Percentiles rank a stretch among this genome's conserved stretches.
phyloP scores from a whole-genome alignment of 164 flowering plant species.

The Nymphaea thermarum region DNA sequence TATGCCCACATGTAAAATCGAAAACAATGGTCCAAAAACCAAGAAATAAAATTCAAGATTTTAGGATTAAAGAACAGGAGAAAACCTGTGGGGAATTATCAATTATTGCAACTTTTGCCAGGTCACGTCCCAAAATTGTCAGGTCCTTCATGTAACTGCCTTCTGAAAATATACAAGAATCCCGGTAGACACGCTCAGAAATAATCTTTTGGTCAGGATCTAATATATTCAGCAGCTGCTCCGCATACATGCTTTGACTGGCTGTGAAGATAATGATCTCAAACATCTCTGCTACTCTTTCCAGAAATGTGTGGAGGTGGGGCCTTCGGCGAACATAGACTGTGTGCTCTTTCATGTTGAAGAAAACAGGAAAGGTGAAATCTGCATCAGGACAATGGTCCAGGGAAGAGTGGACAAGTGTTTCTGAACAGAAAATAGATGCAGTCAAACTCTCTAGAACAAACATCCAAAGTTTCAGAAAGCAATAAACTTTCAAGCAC shows the following conservation, averaged over 20 bases:
- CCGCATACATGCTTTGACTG: conserved; percentile 90
- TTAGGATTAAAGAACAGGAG: neutral
- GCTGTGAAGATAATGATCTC: conserved; percentile 87
- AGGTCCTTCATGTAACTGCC: conserved; percentile 86
- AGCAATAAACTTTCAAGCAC: neutral
- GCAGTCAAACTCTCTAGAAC: neutral
- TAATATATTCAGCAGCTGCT: conserved; percentile 66
- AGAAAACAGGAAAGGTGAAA: conserved; percentile 69
- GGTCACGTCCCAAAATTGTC: conserved; percentile 86
- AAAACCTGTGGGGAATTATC: conserved; percentile 95
- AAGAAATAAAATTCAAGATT: neutral
- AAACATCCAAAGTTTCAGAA: too few relatives aligned
- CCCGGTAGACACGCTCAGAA: conserved; percentile 78
- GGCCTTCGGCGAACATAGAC: conserved; percentile 89
- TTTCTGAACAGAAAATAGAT: conserved; percentile 45
- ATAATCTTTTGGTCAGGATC: conserved; percentile 76
- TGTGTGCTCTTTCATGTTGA: conserved; percentile 81
- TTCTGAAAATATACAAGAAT: conserved; percentile 80
- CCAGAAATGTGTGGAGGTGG: conserved; percentile 53
- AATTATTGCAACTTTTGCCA: conserved; percentile 86
- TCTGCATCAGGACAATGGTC: conserved; percentile 78
- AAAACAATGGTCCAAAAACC: neutral
- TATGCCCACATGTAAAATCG: neutral
- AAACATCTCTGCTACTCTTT: conserved; percentile 87
- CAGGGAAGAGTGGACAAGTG: conserved; percentile 88